Evolutionary conservation across 768 basidiomycete genomes (phyloP).

Genomic region (Lactifluus pinguis): DNA sequence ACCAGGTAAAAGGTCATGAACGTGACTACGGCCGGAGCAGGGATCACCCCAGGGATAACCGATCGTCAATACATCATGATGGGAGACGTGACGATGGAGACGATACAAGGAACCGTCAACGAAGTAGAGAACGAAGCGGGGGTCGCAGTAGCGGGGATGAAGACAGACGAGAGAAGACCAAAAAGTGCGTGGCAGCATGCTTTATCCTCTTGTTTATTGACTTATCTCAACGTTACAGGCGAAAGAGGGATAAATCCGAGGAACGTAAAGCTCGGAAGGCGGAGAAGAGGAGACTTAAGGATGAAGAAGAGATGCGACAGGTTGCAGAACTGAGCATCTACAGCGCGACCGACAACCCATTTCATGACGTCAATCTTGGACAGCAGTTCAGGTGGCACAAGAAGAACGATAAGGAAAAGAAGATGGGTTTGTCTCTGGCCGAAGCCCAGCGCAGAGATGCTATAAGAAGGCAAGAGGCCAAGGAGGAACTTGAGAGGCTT

Average conservation of each 20-base stretch:
- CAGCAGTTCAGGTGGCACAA: constrained; percentile 99
- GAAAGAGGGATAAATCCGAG: constrained; percentile 80
- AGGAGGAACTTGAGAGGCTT: constrained; percentile 88
- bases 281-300: constrained; percentile 74
- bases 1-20: neutral
- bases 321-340: constrained; percentile 95
- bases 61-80: constrained; percentile 1
- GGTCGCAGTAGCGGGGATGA: constrained; percentile 26
- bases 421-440: constrained; percentile 67
- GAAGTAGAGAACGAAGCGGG: constrained; percentile 25
- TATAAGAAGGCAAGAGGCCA: constrained; percentile 77
- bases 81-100: constrained; percentile 19
- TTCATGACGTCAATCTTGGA: constrained; percentile 93
- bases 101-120: constrained; percentile 20
- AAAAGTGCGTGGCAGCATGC: constrained; percentile 34
- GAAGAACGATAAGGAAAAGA: constrained; percentile 93
- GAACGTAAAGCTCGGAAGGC: constrained; percentile 78
- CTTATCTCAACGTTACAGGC: constrained; percentile 34
- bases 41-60: constrained; percentile 2
- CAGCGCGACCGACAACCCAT: constrained; percentile 94
- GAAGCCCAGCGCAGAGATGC: constrained; percentile 79
- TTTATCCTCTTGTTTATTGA: neutral
- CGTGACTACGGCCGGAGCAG: constrained; percentile 1
- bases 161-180: constrained; percentile 26
- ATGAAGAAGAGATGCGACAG: constrained; percentile 85